A percentile compares a stretch with the other conserved stretches of the same genome.
These are phyloP conservation scores for Hirsutella minnesotensis DNA, from an alignment of 2,329 filamentous ascomycete species.

Conservation along the genomic window DNA sequence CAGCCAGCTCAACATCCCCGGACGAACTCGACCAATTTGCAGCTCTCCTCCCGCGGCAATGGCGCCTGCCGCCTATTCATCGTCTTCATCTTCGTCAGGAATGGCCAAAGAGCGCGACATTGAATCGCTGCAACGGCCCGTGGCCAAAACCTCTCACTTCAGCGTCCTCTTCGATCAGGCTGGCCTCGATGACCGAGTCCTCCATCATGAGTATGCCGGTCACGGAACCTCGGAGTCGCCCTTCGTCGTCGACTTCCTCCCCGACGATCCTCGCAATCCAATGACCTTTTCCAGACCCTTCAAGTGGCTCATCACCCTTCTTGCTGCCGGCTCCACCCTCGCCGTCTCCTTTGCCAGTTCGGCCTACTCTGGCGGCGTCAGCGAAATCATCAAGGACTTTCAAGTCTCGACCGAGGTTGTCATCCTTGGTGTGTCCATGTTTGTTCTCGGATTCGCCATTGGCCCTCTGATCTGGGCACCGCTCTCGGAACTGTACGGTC, in stretches of 20 bases:
- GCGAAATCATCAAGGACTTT: constrained; percentile 43
- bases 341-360: constrained; percentile 60
- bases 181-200: constrained; percentile 43
- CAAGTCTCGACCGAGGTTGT: constrained; percentile 36
- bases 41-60: constrained; percentile 1
- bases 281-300: constrained; percentile 41
- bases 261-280: constrained; percentile 55
- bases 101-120: constrained; percentile 26
- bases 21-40: neutral
- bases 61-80: constrained; percentile 1
- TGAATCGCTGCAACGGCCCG: constrained; percentile 25
- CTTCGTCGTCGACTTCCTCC: constrained; percentile 56
- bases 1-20: neutral
- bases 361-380: constrained; percentile 49
- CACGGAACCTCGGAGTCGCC: constrained; percentile 55
- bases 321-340: constrained; percentile 55
- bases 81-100: constrained; percentile 1
- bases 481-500: constrained; percentile 50
- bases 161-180: constrained; percentile 44
- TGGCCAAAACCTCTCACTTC: constrained; percentile 30
- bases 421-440: constrained; percentile 52
- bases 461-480: constrained; percentile 57
- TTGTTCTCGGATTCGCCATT: constrained; percentile 50
- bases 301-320: constrained; percentile 55
- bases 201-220: constrained; percentile 44